Base-by-base conservation (phyloP, 139 green algal species). In the Coccomyxa sp. region DNA sequence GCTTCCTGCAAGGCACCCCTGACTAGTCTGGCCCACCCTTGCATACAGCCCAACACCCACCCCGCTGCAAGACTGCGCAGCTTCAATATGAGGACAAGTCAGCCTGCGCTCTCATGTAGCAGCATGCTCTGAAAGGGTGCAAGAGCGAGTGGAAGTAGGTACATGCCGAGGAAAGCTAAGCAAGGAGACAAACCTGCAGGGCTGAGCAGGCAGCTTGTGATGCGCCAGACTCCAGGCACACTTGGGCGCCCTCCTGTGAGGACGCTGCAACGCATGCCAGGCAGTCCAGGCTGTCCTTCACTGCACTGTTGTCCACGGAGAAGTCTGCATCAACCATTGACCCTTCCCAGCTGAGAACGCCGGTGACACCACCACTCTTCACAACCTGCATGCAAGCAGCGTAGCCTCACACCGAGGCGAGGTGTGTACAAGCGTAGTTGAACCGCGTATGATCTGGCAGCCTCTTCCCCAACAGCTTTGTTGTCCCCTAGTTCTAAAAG, bases 281-380 rank as follows among this genome's bases (percentile, higher is more conserved):
- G 69, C 87, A 90, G 41, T 94, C 90, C 36, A 94, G 50, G 0
- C 86, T 86, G 70, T 94, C 88, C 0, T 76, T 74, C 27, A 88
- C 82, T 12, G 82, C 82, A 6, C 73, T 73, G 16, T 29, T 64
- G 55, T 88, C 85, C 31, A 34, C 50, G 27, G 2, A 7, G 5
- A 4, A 64, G 50, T 64, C 50, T 64, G 18, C 27, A 7, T 22
- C 18, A 64, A 18, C 50, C 44, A 18, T 64, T 31, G 50, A 18
- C 18, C 50, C 27, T 64, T 58, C 38, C 8, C 31, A 8, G 3
- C 73, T 27, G 31, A 76, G 40, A 27, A 78, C 55, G 55, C 70
- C 16, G 74, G 73, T 44, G 31, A 77, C 34, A 55, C 75, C 55
- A 38, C 78, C 24, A 81, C 35, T 6, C 31, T 80, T 75, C 55